These are phyloP conservation scores for Porphyra umbilicalis DNA, from an alignment of 31 red algal species.

Conservation along the genomic window DNA sequence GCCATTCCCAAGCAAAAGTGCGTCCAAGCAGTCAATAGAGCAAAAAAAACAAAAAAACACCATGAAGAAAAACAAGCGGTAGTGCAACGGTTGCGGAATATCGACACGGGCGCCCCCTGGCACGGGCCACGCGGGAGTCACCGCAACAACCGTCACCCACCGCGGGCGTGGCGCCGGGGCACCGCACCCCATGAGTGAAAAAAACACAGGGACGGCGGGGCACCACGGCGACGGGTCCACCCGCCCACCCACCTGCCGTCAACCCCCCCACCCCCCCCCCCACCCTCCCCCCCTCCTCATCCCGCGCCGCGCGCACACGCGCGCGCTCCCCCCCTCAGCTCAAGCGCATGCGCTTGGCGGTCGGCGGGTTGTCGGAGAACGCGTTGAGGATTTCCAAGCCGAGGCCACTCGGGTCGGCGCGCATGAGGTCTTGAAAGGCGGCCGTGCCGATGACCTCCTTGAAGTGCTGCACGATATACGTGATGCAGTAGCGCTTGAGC, in stretches of 20 bases:
- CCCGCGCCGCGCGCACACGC: not conserved
- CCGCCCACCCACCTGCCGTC: not conserved
- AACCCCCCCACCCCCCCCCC: not conserved
- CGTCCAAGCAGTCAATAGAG: no score
- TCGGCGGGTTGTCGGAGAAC: conserved; percentile 36
- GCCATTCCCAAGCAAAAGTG: no score
- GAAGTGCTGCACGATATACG: conserved; percentile 83
- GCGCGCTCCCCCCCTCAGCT: not conserved
- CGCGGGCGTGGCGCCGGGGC: no score
- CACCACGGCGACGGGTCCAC: no score
- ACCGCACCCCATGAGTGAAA: no score
- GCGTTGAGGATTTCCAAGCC: conserved; percentile 69
- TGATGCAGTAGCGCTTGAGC: conserved; percentile 78
- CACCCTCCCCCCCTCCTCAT: not conserved
- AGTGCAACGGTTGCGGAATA: no score
- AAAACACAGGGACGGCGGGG: no score
- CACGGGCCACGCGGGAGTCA: no score
- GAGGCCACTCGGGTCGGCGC: conserved; percentile 71
- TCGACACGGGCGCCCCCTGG: no score
- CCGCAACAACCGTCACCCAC: no score
- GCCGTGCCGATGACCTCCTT: conserved; percentile 64
- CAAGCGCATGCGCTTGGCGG: not conserved
- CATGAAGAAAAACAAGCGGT: no score
- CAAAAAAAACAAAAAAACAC: no score
- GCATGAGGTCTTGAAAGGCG: conserved; percentile 60